Evolutionary conservation across 1,139 yeast species (phyloP).

Genomic region (Taiozyma sp.): DNA sequence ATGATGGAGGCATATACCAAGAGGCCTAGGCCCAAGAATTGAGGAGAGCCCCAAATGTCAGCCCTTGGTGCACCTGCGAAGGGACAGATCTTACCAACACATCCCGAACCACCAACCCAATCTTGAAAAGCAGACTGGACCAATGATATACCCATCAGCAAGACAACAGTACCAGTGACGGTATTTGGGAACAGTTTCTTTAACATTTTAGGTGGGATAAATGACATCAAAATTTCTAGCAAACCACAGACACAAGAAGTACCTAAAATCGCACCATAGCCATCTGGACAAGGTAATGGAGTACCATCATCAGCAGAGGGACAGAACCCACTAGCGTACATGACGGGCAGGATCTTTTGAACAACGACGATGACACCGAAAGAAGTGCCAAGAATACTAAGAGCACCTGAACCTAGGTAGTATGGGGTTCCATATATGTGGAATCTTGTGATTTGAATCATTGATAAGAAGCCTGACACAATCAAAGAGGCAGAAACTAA

Average conservation of each 20-base stretch:
- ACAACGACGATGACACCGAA: slow-evolving; percentile 84
- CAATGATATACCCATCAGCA: slow-evolving; percentile 69
- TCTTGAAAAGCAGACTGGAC: slow-evolving; percentile 72
- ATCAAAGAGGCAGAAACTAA: slow-evolving; percentile 73
- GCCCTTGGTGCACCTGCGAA: slow-evolving; percentile 41
- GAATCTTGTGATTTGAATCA: slow-evolving; percentile 75
- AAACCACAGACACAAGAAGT: slow-evolving; percentile 71
- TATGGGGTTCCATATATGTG: slow-evolving; percentile 66
- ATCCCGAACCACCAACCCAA: slow-evolving; percentile 84
- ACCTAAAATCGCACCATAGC: slow-evolving; percentile 77
- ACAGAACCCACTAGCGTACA: slow-evolving; percentile 72
- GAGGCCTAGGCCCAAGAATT: slow-evolving; percentile 82
- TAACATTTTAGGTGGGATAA: slow-evolving; percentile 64
- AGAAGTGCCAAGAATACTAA: slow-evolving; percentile 85
- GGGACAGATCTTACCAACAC: slow-evolving; percentile 48
- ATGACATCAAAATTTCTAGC: slow-evolving; percentile 64
- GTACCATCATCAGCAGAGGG: slow-evolving; percentile 50
- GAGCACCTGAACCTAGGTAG: slow-evolving; percentile 78
- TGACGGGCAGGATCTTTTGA: slow-evolving; percentile 65
- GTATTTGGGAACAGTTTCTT: slow-evolving; percentile 79
- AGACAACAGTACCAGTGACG: slow-evolving; percentile 89
- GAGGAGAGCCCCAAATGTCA: slow-evolving; percentile 78
- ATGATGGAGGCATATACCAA: slow-evolving; percentile 70
- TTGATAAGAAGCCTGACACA: slow-evolving; percentile 65
- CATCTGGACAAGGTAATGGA: slow-evolving; percentile 74